A percentile compares a stretch with the other conserved stretches of the same genome.
phyloP scores from a whole-genome alignment of 805 yeast genomes.

The Middelhovenomyces tepae region DNA sequence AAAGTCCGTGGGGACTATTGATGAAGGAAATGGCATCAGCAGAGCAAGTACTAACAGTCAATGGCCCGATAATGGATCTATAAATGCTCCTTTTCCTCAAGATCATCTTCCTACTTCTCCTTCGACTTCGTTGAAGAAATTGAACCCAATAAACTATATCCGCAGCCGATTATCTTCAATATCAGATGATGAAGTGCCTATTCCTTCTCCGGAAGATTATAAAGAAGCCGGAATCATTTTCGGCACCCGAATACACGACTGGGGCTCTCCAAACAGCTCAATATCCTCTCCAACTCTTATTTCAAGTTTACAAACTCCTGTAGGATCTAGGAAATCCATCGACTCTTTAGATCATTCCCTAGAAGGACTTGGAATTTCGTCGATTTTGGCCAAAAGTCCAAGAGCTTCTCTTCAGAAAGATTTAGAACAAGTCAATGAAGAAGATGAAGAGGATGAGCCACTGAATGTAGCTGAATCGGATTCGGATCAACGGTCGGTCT shows the following conservation, averaged over 20 bases:
- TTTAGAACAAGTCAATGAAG: too few species aligned
- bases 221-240: constrained; percentile 27
- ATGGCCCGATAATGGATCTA: not conserved
- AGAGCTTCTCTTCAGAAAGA: too few species aligned
- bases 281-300: not conserved
- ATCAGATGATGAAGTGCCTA: constrained; percentile 13
- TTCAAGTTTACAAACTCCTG: constrained; percentile 3
- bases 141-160: constrained; percentile 16
- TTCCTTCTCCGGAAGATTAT: constrained; percentile 15
- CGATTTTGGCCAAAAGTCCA: too few species aligned
- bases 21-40: constrained; percentile 2
- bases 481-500: too few species aligned
- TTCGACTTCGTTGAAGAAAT: constrained; percentile 10
- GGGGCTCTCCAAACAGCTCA: constrained; percentile 29
- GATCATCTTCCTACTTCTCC: not conserved
- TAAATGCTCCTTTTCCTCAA: not conserved
- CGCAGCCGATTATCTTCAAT: constrained; percentile 13
- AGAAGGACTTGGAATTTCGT: too few species aligned
- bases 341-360: too few species aligned
- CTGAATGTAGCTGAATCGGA: too few species aligned
- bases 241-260: constrained; percentile 43
- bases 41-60: not conserved
- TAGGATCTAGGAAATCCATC: constrained; percentile 10
- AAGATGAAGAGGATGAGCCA: too few species aligned
- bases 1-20: constrained; percentile 13